Base-by-base conservation (phyloP, 2,329 filamentous ascomycete genomes). In the Hypoxylon sp. region DNA sequence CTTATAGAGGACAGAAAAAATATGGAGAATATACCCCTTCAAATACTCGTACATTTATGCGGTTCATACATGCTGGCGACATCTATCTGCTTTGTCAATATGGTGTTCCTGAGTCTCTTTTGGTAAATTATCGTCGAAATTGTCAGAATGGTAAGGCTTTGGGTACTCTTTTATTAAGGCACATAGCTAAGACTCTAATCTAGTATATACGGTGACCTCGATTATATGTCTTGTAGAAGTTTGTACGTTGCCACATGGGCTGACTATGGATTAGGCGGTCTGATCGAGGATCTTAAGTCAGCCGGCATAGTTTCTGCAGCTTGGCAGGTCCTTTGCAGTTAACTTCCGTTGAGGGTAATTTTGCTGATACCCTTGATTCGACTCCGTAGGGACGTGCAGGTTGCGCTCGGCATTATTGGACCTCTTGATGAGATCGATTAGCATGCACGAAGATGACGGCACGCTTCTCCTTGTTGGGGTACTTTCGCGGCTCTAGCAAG, bases 401-500 rank as follows among this genome's bases (percentile, higher is more conserved):
- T 30, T 30, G 5, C 13, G 94, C 91, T 99, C 96, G 66, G 90
- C 90, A 84, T 97, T 94, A 77, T 95, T 95, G 90, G 99, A 99
- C 88, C 98, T 95, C 89, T 97, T 95, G 79, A 98, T 93, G 87
- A 98, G 98, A 85, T 96, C 94, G 28, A 89, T 99, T 96, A 79
- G 96, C 96, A 84, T 96, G 94, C 91, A 98, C 97, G 93, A 99
- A 99, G 91, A 99, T 97, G 82, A 95, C 92, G 77, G 88, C 87
- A 80, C 96, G 94, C 92, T 98, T 98, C 88, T 97, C 91, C 91
- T 98, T 98, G 90, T 93, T 96, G 87, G 92, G 91, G 93, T 99
- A 21, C 7, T 43, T 21, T 21, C 2, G 38, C 17, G 5, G 13
- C 14, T 43, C 17, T 17, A 43, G 2, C 7, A 43, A 10, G 7